phyloP scores from a whole-genome alignment of 805 yeast genomes.

The Zygosaccharomyces gambellarensis region DNA sequence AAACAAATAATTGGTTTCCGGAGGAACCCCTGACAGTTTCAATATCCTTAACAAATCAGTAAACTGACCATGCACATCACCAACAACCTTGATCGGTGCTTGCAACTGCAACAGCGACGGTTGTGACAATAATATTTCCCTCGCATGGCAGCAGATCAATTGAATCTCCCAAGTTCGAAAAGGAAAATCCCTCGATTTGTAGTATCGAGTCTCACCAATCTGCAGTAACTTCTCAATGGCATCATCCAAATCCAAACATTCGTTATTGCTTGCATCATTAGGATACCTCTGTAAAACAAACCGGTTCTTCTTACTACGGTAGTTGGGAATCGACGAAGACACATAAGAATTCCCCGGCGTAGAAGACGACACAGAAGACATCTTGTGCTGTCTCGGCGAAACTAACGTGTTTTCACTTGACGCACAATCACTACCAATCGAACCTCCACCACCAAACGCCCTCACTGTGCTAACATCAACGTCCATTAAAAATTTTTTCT shows the following conservation, averaged over 20 bases:
- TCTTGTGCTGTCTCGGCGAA: constrained; percentile 8
- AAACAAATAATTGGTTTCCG: constrained; percentile 84
- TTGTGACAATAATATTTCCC: constrained; percentile 57
- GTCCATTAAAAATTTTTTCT: constrained; percentile 19
- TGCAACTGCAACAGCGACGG: constrained; percentile 62
- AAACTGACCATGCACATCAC: constrained; percentile 96
- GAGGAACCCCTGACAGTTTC: constrained; percentile 95
- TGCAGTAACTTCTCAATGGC: constrained; percentile 57
- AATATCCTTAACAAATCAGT: constrained; percentile 85
- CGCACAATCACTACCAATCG: constrained; percentile 11
- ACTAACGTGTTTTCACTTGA: constrained; percentile 11
- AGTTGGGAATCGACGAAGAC: constrained; percentile 17
- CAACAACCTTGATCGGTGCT: constrained; percentile 79
- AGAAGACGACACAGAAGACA: not conserved
- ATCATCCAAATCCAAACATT: constrained; percentile 50
- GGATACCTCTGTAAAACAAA: constrained; percentile 30
- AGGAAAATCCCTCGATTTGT: constrained; percentile 40
- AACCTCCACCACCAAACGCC: constrained; percentile 22
- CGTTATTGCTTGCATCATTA: constrained; percentile 27
- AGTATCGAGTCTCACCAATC: constrained; percentile 42
- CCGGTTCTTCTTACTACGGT: constrained; percentile 13
- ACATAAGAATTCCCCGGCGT: not conserved
- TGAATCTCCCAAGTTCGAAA: constrained; percentile 51
- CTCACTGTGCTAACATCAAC: constrained; percentile 35
- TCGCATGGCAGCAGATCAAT: constrained; percentile 50